Evolutionary conservation across 805 yeast genomes (phyloP), one percentile per base, ranked within the genome.

Genomic region (Lipomyces japonicus): DNA sequence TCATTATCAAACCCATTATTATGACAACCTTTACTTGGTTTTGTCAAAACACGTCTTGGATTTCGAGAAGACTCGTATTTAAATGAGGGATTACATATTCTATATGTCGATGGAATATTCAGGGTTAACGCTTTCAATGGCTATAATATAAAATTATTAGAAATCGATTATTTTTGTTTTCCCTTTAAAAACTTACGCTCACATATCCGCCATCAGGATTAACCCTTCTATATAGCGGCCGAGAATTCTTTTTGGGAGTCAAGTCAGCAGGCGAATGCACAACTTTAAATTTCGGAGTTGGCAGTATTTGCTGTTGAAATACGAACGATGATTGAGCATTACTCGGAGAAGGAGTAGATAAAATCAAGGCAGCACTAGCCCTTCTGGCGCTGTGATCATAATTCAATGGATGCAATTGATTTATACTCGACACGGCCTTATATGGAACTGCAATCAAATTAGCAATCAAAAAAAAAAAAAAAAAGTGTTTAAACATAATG

Each of bases 31-130:
- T 88, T 95, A 65, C 81, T 80, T 2, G 97, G 97, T 65, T 93
- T 91, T 0, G 98, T 95, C 38, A 93, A 71, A 2, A 89, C 96
- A 48, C 98, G 73, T 53, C 87, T 80, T 2, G 98, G 99, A 64
- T 93, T 93, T 51, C 87, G 81, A 2, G 88, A 76, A 16, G 87
- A 79, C 58, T 84, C 83, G 67, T 93, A 93, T 55, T 82, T 81
- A 68, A 88, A 93, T 31, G 74, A 77, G 0, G 97, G 87, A 53
- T 88, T 85, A 68, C 97, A 91, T 48, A 91, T 76, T 7, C 85
- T 73, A 66, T 86, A 93, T 0, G 96, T 84, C 19, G 89, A 80
- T 1, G 91, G 76, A 44, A 93, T 70, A 42, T 85, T 80, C 3
- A 82, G 76, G 0, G 96, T 86, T 51, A 91, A 71, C 0, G 95